These are phyloP conservation scores for Teratosphaeria pseudoeucalypti DNA, from an alignment of 2,329 filamentous ascomycete genomes.

Conservation along the genomic window DNA sequence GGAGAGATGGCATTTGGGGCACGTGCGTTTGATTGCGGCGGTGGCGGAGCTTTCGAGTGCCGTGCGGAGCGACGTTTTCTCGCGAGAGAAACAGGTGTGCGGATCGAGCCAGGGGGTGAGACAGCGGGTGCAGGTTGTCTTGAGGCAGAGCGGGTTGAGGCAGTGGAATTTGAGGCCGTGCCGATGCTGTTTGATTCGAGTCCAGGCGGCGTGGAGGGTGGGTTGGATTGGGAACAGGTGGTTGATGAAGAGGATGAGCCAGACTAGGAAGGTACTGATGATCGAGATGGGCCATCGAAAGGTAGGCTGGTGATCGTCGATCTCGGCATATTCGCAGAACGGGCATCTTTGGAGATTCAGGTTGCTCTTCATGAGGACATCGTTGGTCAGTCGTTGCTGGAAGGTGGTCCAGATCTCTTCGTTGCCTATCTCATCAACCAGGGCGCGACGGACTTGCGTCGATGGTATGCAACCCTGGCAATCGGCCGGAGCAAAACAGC, in stretches of 20 bases:
- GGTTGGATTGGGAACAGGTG: constrained; percentile 4
- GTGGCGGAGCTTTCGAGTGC: constrained; percentile 90
- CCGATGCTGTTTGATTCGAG: constrained; percentile 57
- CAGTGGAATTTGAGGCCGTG: constrained; percentile 72
- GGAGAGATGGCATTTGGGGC: constrained; percentile 77
- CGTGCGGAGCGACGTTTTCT: constrained; percentile 69
- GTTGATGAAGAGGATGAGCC: constrained; percentile 8
- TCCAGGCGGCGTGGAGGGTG: constrained; percentile 32
- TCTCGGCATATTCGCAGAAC: constrained; percentile 84
- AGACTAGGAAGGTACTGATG: constrained; percentile 42
- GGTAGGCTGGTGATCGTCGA: constrained; percentile 44
- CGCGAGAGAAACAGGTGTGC: constrained; percentile 81
- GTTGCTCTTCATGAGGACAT: constrained; percentile 61
- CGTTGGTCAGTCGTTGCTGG: constrained; percentile 67
- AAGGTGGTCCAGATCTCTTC: constrained; percentile 63
- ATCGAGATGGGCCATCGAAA: constrained; percentile 24
- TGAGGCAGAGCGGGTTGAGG: constrained; percentile 55
- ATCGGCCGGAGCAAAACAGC: constrained; percentile 66
- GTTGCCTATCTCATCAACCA: constrained; percentile 59
- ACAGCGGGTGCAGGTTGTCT: constrained; percentile 71
- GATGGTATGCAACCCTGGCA: constrained; percentile 66
- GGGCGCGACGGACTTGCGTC: constrained; percentile 60
- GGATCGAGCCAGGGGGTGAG: constrained; percentile 75
- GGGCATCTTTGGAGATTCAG: constrained; percentile 74
- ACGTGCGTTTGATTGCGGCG: constrained; percentile 87